Percentiles rank a stretch among this genome's conserved stretches.
Evolutionary conservation across 2,329 filamentous ascomycete species (phyloP).

Genomic region (Thielaviopsis musarum): DNA sequence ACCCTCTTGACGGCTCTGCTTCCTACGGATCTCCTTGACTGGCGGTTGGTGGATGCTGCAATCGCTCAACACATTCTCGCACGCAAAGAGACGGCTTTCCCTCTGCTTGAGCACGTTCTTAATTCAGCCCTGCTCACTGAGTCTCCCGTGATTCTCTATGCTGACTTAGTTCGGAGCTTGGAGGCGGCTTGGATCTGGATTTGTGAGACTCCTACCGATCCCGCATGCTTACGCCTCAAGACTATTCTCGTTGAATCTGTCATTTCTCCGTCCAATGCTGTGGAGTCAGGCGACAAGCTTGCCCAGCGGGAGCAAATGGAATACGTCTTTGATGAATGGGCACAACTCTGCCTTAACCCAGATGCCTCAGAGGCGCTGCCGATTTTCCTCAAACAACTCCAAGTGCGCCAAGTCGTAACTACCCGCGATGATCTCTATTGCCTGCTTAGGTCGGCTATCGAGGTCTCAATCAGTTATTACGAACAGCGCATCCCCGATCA

Average conservation of each 20-base stretch:
- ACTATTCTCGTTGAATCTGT: constrained; percentile 30
- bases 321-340: constrained; percentile 94
- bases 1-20: constrained; percentile 40
- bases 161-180: constrained; percentile 72
- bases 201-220: constrained; percentile 48
- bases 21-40: constrained; percentile 44
- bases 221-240: constrained; percentile 54
- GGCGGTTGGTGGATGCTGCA: constrained; percentile 50
- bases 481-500: constrained; percentile 52
- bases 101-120: constrained; percentile 65
- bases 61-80: constrained; percentile 56
- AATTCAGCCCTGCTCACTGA: constrained; percentile 66
- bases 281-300: constrained; percentile 17
- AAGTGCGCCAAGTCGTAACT: constrained; percentile 54
- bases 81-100: constrained; percentile 54
- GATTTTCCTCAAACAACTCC: constrained; percentile 73
- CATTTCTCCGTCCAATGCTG: background rate
- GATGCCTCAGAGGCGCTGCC: constrained; percentile 55
- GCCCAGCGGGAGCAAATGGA: constrained; percentile 65
- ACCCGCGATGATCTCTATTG: constrained; percentile 59
- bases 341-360: constrained; percentile 63
- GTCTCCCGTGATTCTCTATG: constrained; percentile 59
- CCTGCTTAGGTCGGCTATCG: constrained; percentile 69
- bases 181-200: constrained; percentile 73
- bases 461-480: constrained; percentile 60